Base-by-base conservation (phyloP, 1,284 basidiomycete genomes). In the Meira miltonrushii region DNA sequence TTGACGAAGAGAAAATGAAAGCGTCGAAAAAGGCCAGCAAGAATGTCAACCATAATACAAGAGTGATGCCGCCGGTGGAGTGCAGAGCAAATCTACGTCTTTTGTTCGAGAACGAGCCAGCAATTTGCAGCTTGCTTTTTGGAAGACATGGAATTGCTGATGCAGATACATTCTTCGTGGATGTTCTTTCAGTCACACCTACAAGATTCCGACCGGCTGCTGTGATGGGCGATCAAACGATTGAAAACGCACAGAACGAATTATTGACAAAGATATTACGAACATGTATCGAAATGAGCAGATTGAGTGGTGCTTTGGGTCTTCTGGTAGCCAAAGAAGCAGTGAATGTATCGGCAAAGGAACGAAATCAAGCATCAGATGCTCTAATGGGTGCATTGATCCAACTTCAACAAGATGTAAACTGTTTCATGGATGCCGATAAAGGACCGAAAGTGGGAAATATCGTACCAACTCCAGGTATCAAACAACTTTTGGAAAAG, bases 401-500 rank as follows among this genome's bases (percentile, higher is more conserved):
- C 63, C 89, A 92, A 76, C 84, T 98, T 17, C 95, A 99, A 79
- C 83, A 91, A 58, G 89, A 94, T 66, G 92, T 98, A 68, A 98
- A 98, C 79, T 92, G 88, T 77, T 96, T 96, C 80, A 90, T 98
- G 79, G 95, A 99, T 79, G 92, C 90, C 73, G 89, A 86, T 77
- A 97, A 97, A 82, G 98, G 98, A 77, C 93, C 95, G 1, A 82
- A 87, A 33, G 85, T 88, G 61, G 88, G 90, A 76, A 94, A 94
- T 17, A 92, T 91, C 75, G 82, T 92, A n/a, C 92, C 93, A 21
- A 91, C 93, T 19, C 84, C 87, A 44, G 95, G 95, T 74, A 87
- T 99, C 69, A 99, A 98, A 83, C 95, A 99, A 79, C 85, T 88
- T 12, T 81, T 99, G 67, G 95, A 99, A 81, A 98, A 98, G 85